Percentiles rank a stretch among this genome's conserved stretches.
Evolutionary conservation across 106 monocot genomes (phyloP).

Genomic region (Cymbidium sinense): DNA sequence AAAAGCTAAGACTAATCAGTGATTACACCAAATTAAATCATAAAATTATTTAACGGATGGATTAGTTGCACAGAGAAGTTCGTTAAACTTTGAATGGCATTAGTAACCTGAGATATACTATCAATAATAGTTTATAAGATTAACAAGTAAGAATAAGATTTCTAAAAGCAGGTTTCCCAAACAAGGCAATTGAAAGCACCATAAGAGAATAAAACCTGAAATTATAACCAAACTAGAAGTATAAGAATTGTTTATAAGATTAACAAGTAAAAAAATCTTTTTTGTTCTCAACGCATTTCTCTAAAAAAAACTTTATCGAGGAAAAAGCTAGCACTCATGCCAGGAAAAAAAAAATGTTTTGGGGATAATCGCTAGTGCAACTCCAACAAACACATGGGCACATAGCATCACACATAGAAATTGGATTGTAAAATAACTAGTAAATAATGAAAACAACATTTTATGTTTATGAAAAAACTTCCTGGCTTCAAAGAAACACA

Average conservation of each 20-base stretch:
- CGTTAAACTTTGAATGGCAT: too few species aligned
- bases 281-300: not conserved
- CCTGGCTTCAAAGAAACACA: not conserved
- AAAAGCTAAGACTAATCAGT: too few species aligned
- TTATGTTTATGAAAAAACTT: not conserved
- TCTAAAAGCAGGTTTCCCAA: constrained; percentile 92
- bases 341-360: not conserved
- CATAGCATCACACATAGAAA: too few species aligned
- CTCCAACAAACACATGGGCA: not conserved
- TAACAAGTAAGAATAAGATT: too few species aligned
- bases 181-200: constrained; percentile 94
- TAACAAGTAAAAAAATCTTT: not conserved
- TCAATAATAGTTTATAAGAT: too few species aligned
- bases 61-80: too few species aligned
- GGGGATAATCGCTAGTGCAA: not conserved
- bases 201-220: constrained; percentile 98
- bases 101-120: too few species aligned
- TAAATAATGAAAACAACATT: not conserved
- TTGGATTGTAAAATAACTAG: not conserved
- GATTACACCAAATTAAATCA: too few species aligned
- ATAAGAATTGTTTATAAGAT: constrained; percentile 1
- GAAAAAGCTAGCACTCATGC: not conserved
- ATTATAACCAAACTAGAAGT: not conserved
- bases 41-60: too few species aligned
- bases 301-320: not conserved